phyloP scores from a whole-genome alignment of 2,329 filamentous ascomycete genomes.

The Magnaporthiopsis rhizophila region DNA sequence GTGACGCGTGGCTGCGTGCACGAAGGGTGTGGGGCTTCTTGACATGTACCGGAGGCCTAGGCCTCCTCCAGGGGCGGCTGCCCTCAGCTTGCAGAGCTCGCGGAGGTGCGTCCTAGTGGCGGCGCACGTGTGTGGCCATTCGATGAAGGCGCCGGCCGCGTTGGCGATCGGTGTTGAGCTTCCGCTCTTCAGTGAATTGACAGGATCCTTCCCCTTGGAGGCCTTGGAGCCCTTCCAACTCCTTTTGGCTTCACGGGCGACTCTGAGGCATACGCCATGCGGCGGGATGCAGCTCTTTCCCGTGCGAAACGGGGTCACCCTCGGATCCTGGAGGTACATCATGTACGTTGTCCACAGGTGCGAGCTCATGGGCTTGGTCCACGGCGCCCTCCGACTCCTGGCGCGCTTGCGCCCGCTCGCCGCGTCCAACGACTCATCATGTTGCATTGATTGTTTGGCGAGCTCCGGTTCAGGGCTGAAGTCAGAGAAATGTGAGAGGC shows the following conservation, averaged over 20 bases:
- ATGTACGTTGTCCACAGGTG: constrained; percentile 60
- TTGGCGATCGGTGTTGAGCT: constrained; percentile 49
- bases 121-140: constrained; percentile 57
- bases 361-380: constrained; percentile 57
- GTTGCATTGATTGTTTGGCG: constrained; percentile 17
- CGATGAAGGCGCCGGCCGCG: constrained; percentile 38
- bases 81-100: constrained; percentile 52
- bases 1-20: constrained; percentile 39
- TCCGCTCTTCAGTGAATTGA: constrained; percentile 32
- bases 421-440: constrained; percentile 3
- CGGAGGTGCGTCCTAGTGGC: constrained; percentile 55
- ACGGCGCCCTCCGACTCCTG: constrained; percentile 41
- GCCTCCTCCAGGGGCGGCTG: constrained; percentile 31
- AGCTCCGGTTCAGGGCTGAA: constrained; percentile 40
- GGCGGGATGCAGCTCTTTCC: constrained; percentile 57
- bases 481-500: constrained; percentile 47
- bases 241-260: constrained; percentile 57
- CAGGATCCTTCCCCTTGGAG: constrained; percentile 16
- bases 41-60: constrained; percentile 39
- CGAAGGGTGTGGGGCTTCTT: constrained; percentile 48
- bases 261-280: constrained; percentile 54
- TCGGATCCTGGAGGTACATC: constrained; percentile 58
- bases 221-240: constrained; percentile 57
- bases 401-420: constrained; percentile 7
- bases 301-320: constrained; percentile 57